Conservation (phyloP, 140 eudicot genomes). For the Ambrosia hybrid region DNA sequence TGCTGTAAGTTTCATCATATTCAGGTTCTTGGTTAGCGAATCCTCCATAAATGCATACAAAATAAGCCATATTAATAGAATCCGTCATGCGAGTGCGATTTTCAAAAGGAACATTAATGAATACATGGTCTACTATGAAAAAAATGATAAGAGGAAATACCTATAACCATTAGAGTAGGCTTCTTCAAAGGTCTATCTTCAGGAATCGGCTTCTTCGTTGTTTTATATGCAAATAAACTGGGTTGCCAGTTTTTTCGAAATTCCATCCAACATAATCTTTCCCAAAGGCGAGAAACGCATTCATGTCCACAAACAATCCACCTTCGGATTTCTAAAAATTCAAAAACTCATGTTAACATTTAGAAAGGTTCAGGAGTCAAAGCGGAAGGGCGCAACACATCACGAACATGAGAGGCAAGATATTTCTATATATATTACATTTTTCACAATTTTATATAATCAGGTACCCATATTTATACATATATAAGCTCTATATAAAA, state of each 20-base stretch:
- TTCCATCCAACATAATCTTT: slow-evolving; percentile 88
- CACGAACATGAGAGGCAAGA: too few relatives aligned
- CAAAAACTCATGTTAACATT: slow-evolving; percentile 17
- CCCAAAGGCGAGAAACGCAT: slow-evolving; percentile 89
- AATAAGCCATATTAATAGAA: slow-evolving; percentile 6
- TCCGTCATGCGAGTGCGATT: slow-evolving; percentile 3
- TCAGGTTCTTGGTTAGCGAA: slow-evolving; percentile 79
- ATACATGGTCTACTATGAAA: background rate
- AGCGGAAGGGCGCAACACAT: too few relatives aligned
- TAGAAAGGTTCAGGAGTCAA: background rate
- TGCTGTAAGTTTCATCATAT: slow-evolving; percentile 68
- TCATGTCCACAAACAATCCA: slow-evolving; percentile 88
- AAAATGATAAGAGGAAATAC: slow-evolving; percentile 36
- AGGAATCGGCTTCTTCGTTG: slow-evolving; percentile 43
- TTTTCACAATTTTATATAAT: too few relatives aligned
- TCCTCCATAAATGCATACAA: slow-evolving; percentile 83
- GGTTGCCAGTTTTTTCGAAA: slow-evolving; percentile 77
- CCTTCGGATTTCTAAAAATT: slow-evolving; percentile 80
- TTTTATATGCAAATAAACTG: slow-evolving; percentile 84
- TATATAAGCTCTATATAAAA: too few relatives aligned
- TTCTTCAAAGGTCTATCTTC: slow-evolving; percentile 95
- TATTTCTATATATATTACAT: too few relatives aligned
- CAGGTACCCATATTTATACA: too few relatives aligned
- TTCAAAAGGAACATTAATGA: background rate
- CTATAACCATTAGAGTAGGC: slow-evolving; percentile 92